Conservation (phyloP, 345 rosid species). For the Orychophragmus violaceus region DNA sequence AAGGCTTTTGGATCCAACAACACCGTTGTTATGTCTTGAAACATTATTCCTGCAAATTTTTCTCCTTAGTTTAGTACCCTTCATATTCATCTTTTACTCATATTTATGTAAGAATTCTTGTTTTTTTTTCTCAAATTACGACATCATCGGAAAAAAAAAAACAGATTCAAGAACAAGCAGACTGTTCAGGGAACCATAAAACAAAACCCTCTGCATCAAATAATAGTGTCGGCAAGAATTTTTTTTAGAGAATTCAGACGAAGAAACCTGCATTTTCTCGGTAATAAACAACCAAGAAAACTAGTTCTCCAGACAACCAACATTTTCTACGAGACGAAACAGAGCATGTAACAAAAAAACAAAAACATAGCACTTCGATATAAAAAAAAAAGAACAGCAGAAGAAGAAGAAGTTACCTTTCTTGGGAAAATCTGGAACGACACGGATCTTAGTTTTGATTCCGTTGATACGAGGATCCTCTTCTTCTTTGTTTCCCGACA, state of each 20-base stretch:
- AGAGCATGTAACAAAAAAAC: background rate
- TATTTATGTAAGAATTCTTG: background rate
- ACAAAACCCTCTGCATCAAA: background rate
- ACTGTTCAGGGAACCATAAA: background rate
- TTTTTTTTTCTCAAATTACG: background rate
- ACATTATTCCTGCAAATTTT: slow-evolving; percentile 73
- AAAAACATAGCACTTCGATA: background rate
- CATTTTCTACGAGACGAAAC: slow-evolving; percentile 18
- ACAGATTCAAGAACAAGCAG: background rate
- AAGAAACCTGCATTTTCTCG: slow-evolving; percentile 4
- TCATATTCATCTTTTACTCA: background rate
- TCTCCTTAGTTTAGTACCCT: background rate
- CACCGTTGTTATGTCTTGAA: slow-evolving; percentile 92
- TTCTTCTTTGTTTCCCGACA: slow-evolving; percentile 54
- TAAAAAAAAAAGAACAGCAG: background rate
- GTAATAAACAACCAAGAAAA: background rate
- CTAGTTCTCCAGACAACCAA: background rate
- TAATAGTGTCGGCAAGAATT: background rate
- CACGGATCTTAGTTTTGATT: slow-evolving; percentile 74
- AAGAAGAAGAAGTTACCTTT: slow-evolving; percentile 37
- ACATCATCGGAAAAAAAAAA: background rate
- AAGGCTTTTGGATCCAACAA: slow-evolving; percentile 82
- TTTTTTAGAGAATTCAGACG: background rate
- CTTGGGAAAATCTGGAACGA: slow-evolving; percentile 82
- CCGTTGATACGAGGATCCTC: slow-evolving; percentile 69